Evolutionary conservation across 495 filamentous ascomycete species (phyloP).

Genomic region (Penicillium coffeae): DNA sequence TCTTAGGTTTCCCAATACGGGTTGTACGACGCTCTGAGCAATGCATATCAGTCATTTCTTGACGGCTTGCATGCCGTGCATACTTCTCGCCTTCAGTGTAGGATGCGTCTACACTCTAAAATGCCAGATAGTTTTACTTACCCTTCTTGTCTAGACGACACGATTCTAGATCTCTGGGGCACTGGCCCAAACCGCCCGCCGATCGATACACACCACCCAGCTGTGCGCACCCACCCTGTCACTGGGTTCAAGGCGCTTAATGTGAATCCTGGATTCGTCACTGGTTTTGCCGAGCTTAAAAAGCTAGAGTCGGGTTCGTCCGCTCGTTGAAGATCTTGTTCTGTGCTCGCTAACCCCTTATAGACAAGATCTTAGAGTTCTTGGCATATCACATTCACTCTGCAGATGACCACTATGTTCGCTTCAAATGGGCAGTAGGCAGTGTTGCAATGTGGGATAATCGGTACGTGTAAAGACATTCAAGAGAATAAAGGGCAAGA

Average conservation of each 20-base stretch:
- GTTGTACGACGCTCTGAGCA: slow-evolving; percentile 47
- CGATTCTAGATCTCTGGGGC: slow-evolving; percentile 45
- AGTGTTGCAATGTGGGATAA: slow-evolving; percentile 56
- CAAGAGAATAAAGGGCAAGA: neutral
- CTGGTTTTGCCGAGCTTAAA: slow-evolving; percentile 52
- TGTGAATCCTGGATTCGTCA: slow-evolving; percentile 48
- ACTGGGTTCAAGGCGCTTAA: slow-evolving; percentile 50
- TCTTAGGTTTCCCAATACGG: slow-evolving; percentile 41
- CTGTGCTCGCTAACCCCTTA: neutral
- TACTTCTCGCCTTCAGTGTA: slow-evolving; percentile 44
- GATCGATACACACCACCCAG: slow-evolving; percentile 52
- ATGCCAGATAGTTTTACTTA: slow-evolving; percentile 28
- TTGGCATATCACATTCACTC: slow-evolving; percentile 49
- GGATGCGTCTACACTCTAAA: slow-evolving; percentile 1
- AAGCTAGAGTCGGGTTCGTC: slow-evolving; percentile 40
- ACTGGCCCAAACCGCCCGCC: slow-evolving; percentile 46
- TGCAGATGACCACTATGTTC: slow-evolving; percentile 49
- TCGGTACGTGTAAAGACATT: slow-evolving; percentile 16
- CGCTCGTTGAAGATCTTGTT: neutral
- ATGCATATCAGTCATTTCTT: slow-evolving; percentile 42
- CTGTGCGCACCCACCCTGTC: slow-evolving; percentile 52
- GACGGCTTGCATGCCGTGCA: slow-evolving; percentile 49
- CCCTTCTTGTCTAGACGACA: slow-evolving; percentile 15
- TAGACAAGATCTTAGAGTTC: slow-evolving; percentile 49
- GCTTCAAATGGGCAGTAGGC: slow-evolving; percentile 55